Conservation (phyloP, 2,329 filamentous ascomycete species). For the Pyrenochaeta sp. region DNA sequence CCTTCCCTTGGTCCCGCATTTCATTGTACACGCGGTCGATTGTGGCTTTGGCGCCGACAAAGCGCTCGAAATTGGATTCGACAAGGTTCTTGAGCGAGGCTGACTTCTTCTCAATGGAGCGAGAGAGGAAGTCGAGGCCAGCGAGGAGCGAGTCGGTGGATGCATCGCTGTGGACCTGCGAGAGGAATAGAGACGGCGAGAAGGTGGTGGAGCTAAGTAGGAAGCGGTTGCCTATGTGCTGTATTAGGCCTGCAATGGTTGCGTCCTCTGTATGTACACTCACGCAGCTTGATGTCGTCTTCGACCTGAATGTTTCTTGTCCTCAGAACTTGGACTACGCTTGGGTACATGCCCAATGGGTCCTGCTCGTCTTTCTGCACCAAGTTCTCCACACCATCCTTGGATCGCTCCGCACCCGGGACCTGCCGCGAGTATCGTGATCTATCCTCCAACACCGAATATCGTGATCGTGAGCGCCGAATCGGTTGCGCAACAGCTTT, state of each 20-base stretch:
- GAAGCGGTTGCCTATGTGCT: conserved; percentile 79
- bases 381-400: conserved; percentile 75
- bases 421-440: conserved; percentile 74
- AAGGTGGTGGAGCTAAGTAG: conserved; percentile 95
- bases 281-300: conserved; percentile 80
- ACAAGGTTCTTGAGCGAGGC: conserved; percentile 95
- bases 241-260: conserved; percentile 6
- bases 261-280: conserved; percentile 42
- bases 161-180: conserved; percentile 86
- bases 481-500: conserved; percentile 31
- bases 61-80: conserved; percentile 97
- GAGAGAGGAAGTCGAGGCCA: conserved; percentile 85
- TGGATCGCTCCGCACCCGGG: conserved; percentile 72
- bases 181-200: conserved; percentile 89
- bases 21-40: conserved; percentile 99
- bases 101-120: conserved; percentile 96
- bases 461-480: conserved; percentile 76
- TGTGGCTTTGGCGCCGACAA: conserved; percentile 95
- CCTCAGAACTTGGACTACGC: conserved; percentile 82
- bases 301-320: conserved; percentile 81
- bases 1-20: conserved; percentile 79
- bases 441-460: conserved; percentile 81
- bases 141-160: conserved; percentile 82
- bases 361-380: conserved; percentile 93
- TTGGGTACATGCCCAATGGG: conserved; percentile 86